These are phyloP conservation scores for Salix dunnii DNA, from an alignment of 345 rosid genomes.

Conservation along the genomic window DNA sequence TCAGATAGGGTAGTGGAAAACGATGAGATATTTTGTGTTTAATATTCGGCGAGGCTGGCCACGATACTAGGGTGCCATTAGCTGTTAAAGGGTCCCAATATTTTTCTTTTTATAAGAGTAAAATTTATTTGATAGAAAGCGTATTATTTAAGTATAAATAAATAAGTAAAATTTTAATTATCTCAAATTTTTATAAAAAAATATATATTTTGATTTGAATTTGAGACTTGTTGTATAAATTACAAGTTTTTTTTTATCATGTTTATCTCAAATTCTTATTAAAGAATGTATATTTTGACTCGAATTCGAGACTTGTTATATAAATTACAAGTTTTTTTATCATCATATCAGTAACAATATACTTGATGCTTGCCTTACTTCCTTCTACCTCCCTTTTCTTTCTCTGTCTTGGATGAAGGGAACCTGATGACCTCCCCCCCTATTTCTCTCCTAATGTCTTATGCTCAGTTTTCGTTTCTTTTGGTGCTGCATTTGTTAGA, in stretches of 20 bases:
- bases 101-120: background rate
- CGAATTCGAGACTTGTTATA: too few relatives aligned
- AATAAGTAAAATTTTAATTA: too few relatives aligned
- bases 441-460: background rate
- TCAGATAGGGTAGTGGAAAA: background rate
- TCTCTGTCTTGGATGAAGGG: background rate
- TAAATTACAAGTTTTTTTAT: too few relatives aligned
- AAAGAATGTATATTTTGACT: too few relatives aligned
- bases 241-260: too few relatives aligned
- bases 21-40: conserved; percentile 3
- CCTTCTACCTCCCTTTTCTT: background rate
- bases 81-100: conserved; percentile 26
- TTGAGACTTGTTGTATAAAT: too few relatives aligned
- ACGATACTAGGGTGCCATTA: conserved; percentile 9
- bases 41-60: background rate
- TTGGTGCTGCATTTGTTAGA: background rate
- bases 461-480: background rate
- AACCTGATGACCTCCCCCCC: background rate
- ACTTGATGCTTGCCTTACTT: conserved; percentile 18
- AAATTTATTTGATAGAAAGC: too few relatives aligned
- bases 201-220: too few relatives aligned
- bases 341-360: too few relatives aligned
- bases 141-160: too few relatives aligned
- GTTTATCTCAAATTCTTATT: too few relatives aligned
- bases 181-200: too few relatives aligned